phyloP scores from a whole-genome alignment of 495 filamentous ascomycete species.

The Trichoderma erinaceum region DNA sequence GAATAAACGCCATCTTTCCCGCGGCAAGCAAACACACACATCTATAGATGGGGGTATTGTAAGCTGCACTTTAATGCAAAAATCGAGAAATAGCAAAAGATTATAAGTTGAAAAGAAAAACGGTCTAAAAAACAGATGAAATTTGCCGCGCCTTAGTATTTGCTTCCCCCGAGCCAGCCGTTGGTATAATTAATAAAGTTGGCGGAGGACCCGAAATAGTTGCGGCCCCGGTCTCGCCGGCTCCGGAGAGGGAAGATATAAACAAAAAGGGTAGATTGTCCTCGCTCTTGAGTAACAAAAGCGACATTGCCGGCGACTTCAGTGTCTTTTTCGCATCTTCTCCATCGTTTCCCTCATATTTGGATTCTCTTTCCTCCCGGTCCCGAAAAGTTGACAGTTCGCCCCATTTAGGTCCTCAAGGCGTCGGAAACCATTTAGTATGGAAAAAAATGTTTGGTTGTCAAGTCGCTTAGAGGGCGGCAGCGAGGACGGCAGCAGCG shows the following conservation, averaged over 20 bases:
- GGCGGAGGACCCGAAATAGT: not conserved
- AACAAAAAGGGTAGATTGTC: no score
- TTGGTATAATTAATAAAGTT: slow-evolving; percentile 4
- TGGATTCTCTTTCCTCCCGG: not conserved
- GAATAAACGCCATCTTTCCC: slow-evolving; percentile 13
- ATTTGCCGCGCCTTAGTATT: not conserved
- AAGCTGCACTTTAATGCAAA: slow-evolving; percentile 13
- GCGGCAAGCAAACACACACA: not conserved
- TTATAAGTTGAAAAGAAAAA: not conserved
- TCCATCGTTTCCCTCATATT: not conserved
- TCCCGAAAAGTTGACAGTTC: not conserved
- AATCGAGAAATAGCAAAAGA: not conserved
- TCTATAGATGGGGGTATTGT: not conserved
- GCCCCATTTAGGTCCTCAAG: not conserved
- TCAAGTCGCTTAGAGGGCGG: slow-evolving; percentile 6
- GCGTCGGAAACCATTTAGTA: not conserved
- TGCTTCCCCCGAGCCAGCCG: slow-evolving; percentile 7
- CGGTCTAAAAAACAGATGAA: not conserved
- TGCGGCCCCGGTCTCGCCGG: slow-evolving; percentile 9
- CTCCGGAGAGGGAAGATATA: not conserved
- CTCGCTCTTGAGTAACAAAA: not conserved
- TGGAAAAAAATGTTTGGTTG: not conserved
- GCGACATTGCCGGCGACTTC: not conserved
- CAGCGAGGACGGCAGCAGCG: slow-evolving; percentile 10
- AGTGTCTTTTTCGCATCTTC: not conserved